Evolutionary conservation across 768 basidiomycete genomes (phyloP).

Genomic region (Mrakia gelida): DNA sequence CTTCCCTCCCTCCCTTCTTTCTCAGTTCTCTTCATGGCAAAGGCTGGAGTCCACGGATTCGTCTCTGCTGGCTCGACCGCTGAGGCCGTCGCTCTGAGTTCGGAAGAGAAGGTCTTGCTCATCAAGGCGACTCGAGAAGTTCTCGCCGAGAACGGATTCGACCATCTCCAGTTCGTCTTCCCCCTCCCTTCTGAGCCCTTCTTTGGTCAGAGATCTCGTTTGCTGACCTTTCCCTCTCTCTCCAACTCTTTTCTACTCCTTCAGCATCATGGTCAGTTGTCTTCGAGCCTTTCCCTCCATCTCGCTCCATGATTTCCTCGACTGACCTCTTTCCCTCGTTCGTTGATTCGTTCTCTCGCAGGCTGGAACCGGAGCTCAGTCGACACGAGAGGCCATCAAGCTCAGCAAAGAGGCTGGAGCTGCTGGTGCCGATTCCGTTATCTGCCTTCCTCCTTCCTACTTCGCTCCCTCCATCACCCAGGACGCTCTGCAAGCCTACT

Average conservation of each 20-base stretch:
- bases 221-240: background rate
- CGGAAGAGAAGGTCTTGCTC: background rate
- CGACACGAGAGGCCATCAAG: background rate
- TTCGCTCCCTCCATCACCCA: background rate
- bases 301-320: background rate
- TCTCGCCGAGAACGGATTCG: background rate
- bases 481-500: background rate
- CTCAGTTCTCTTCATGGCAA: conserved; percentile 2
- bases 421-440: background rate
- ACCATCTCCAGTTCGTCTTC: background rate
- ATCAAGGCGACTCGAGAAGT: conserved; percentile 3
- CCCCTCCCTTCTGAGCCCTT: background rate
- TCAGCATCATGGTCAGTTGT: background rate
- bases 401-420: conserved; percentile 5
- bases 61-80: conserved; percentile 5
- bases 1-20: background rate
- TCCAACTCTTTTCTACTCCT: background rate
- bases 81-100: background rate
- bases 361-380: background rate
- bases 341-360: background rate
- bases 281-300: background rate
- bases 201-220: background rate
- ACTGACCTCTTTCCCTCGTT: background rate
- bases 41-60: background rate
- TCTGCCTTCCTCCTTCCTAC: conserved; percentile 1